phyloP scores from a whole-genome alignment of 305 asterid genomes.

The Stenogyne calaminthoides region DNA sequence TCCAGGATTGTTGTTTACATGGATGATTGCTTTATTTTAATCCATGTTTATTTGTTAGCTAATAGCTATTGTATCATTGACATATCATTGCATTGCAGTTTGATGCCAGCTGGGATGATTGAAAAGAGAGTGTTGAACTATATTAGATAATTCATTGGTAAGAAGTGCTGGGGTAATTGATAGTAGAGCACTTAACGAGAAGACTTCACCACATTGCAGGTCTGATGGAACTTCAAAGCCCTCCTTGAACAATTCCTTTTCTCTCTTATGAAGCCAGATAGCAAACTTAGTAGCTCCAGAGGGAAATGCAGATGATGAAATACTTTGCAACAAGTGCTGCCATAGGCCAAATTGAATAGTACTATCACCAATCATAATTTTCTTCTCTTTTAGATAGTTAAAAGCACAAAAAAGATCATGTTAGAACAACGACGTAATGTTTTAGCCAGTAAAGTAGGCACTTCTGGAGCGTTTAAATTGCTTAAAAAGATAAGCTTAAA shows the following conservation, averaged over 20 bases:
- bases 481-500: constrained; percentile 87
- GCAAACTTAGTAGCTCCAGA: constrained; percentile 67
- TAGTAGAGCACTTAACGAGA: constrained; percentile 70
- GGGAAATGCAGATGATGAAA: constrained; percentile 70
- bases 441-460: constrained; percentile 74
- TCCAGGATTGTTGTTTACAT: too few relatives aligned
- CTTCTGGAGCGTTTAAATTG: constrained; percentile 76
- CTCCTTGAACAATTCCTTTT: constrained; percentile 65
- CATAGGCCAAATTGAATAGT: constrained; percentile 73
- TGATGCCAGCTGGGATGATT: too few relatives aligned
- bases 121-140: too few relatives aligned
- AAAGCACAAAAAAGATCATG: constrained; percentile 97
- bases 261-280: constrained; percentile 79
- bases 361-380: constrained; percentile 83
- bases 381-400: constrained; percentile 86
- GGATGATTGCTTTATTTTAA: too few relatives aligned
- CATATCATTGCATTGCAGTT: too few relatives aligned
- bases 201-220: constrained; percentile 87
- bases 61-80: too few relatives aligned
- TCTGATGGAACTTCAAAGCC: constrained; percentile 67
- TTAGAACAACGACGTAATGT: constrained; percentile 90
- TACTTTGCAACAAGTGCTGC: constrained; percentile 70
- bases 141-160: constrained; percentile 38
- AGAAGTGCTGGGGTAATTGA: constrained; percentile 64
- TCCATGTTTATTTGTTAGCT: too few relatives aligned